These are phyloP conservation scores for Wakefieldia striispora DNA, from an alignment of 768 basidiomycete species.

Conservation along the genomic window DNA sequence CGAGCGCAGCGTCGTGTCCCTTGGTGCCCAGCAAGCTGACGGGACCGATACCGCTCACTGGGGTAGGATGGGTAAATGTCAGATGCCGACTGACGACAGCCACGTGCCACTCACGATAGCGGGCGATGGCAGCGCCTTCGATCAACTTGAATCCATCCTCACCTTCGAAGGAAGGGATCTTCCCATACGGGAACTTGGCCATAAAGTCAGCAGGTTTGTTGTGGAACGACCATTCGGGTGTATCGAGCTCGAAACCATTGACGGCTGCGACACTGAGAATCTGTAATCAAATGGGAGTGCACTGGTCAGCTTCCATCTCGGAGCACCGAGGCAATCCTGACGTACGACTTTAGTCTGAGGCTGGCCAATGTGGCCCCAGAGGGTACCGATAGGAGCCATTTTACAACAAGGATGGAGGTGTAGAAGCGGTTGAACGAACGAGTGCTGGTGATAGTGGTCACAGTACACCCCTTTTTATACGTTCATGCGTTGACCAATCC, in stretches of 20 bases:
- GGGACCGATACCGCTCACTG: slow-evolving; percentile 2
- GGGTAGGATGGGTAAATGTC: slow-evolving; percentile 11
- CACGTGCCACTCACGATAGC: slow-evolving; percentile 4
- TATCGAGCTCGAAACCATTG: slow-evolving; percentile 6
- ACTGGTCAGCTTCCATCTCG: too few relatives aligned
- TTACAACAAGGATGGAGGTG: background rate
- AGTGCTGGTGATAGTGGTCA: too few relatives aligned
- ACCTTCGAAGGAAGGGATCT: slow-evolving; percentile 10
- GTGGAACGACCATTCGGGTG: background rate
- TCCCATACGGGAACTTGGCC: slow-evolving; percentile 10
- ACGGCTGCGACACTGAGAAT: slow-evolving; percentile 9
- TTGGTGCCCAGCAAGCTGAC: slow-evolving; percentile 1
- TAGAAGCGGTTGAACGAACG: too few relatives aligned
- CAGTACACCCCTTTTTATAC: too few relatives aligned
- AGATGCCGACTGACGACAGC: background rate
- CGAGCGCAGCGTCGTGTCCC: slow-evolving; percentile 1
- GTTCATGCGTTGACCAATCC: too few relatives aligned
- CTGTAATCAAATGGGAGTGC: background rate
- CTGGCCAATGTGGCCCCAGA: background rate
- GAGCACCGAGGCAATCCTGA: background rate
- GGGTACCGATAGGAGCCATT: background rate
- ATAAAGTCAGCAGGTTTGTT: slow-evolving; percentile 10
- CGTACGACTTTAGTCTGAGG: background rate
- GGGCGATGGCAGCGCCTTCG: slow-evolving; percentile 12
- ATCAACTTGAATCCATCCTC: slow-evolving; percentile 6